Percentiles rank a stretch among this genome's conserved stretches.
Conservation (phyloP, 2,329 filamentous ascomycete genomes). For the Aspergillus jensenii region DNA sequence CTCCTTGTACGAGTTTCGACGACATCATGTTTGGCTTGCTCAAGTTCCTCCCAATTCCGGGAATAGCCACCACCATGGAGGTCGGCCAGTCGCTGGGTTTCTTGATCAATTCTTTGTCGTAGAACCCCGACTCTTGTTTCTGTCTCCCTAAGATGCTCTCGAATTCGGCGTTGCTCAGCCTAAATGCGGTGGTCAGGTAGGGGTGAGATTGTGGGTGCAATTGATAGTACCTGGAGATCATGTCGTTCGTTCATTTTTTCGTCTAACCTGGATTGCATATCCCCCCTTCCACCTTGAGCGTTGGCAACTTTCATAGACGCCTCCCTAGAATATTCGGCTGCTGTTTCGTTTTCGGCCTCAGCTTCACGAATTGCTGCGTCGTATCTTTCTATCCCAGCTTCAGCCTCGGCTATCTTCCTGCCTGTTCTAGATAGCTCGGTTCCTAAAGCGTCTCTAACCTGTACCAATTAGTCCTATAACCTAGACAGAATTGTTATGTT, state of each 20-base stretch:
- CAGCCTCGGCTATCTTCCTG: slow-evolving; percentile 50
- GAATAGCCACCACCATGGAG: slow-evolving; percentile 69
- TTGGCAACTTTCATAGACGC: slow-evolving; percentile 46
- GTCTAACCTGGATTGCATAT: slow-evolving; percentile 53
- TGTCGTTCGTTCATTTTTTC: slow-evolving; percentile 55
- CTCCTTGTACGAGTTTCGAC: slow-evolving; percentile 45
- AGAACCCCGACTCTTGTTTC: slow-evolving; percentile 44
- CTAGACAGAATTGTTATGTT: neutral
- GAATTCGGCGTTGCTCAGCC: slow-evolving; percentile 66
- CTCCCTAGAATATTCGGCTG: slow-evolving; percentile 43
- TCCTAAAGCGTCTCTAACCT: slow-evolving; percentile 38
- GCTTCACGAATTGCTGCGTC: slow-evolving; percentile 48
- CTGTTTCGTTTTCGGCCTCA: slow-evolving; percentile 38
- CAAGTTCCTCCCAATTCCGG: slow-evolving; percentile 59
- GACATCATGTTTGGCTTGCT: slow-evolving; percentile 56
- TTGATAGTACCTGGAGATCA: slow-evolving; percentile 47
- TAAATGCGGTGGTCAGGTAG: slow-evolving; percentile 39
- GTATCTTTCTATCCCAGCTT: slow-evolving; percentile 45
- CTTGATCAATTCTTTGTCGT: slow-evolving; percentile 48
- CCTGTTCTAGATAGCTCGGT: slow-evolving; percentile 37
- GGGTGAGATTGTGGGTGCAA: neutral
- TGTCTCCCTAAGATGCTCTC: slow-evolving; percentile 56
- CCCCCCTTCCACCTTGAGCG: slow-evolving; percentile 49
- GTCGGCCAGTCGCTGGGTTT: slow-evolving; percentile 59
- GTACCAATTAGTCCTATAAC: slow-evolving; percentile 11